Percentiles rank a stretch among this genome's conserved stretches.
phyloP scores from a whole-genome alignment of 1,284 basidiomycete species.

The Rhizoctonia solani region DNA sequence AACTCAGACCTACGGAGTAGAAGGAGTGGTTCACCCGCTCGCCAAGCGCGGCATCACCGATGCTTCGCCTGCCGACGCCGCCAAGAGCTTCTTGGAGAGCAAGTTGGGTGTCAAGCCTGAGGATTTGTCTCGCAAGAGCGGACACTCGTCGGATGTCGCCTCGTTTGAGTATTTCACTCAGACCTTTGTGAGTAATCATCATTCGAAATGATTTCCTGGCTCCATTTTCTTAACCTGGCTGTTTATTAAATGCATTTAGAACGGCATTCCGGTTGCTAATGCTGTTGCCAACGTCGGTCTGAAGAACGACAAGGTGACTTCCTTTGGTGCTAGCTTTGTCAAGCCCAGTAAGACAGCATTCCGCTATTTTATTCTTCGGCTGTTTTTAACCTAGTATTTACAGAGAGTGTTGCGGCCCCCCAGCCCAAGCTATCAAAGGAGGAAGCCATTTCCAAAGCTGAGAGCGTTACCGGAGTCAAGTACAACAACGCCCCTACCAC shows the following conservation, averaged over 20 bases:
- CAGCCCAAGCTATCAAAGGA: constrained; percentile 7
- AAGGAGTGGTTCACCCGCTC: background rate
- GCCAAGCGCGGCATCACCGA: background rate
- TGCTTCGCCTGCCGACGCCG: constrained; percentile 42
- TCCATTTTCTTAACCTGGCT: background rate
- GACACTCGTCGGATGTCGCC: constrained; percentile 44
- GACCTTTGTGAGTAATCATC: constrained; percentile 49
- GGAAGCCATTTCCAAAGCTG: constrained; percentile 29
- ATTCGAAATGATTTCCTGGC: too few species aligned
- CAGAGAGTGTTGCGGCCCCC: constrained; percentile 30
- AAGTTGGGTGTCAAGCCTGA: constrained; percentile 45
- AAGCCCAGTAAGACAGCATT: constrained; percentile 46
- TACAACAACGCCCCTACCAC: constrained; percentile 1
- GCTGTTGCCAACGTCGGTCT: constrained; percentile 56
- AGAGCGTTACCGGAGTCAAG: constrained; percentile 10
- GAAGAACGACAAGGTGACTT: constrained; percentile 48
- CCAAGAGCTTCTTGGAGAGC: constrained; percentile 47
- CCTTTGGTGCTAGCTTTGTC: constrained; percentile 59
- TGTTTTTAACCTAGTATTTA: constrained; percentile 2
- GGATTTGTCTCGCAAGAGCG: constrained; percentile 47
- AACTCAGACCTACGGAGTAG: too few species aligned
- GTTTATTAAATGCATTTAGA: constrained; percentile 42
- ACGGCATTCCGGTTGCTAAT: constrained; percentile 53
- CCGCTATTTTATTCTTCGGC: constrained; percentile 11
- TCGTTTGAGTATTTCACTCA: constrained; percentile 52